Conservation (phyloP, 495 filamentous ascomycete species). For the Penicillium alfredii region DNA sequence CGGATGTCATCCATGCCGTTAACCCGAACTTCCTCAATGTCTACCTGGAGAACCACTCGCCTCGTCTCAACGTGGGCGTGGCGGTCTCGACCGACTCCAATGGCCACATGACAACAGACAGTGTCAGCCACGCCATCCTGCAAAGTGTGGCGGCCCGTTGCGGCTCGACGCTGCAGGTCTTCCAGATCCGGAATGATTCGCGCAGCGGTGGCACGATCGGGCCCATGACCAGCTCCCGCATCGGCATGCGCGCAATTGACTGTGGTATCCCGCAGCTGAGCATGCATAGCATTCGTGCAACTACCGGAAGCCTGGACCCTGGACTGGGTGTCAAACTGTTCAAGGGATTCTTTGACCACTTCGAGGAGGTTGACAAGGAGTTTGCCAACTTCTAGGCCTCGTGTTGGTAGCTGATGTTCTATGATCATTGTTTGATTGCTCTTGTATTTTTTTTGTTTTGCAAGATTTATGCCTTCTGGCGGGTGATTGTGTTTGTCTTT, state of each 20-base stretch:
- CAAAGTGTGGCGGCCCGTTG: constrained; percentile 65
- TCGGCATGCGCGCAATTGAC: constrained; percentile 82
- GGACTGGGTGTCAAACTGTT: constrained; percentile 85
- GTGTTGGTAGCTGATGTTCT: too few relatives aligned
- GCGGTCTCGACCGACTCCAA: constrained; percentile 82
- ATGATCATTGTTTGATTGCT: too few relatives aligned
- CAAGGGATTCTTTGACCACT: constrained; percentile 83
- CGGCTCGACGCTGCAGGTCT: constrained; percentile 69
- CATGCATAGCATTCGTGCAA: constrained; percentile 93
- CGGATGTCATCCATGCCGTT: constrained; percentile 89
- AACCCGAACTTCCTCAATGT: constrained; percentile 84
- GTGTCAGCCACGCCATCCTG: constrained; percentile 70
- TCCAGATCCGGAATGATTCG: constrained; percentile 91
- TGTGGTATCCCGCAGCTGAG: constrained; percentile 87
- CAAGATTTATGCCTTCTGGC: too few relatives aligned
- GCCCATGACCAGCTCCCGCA: constrained; percentile 74
- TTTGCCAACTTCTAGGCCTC: constrained; percentile 58
- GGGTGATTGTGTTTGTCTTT: too few relatives aligned
- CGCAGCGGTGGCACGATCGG: constrained; percentile 91
- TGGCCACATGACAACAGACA: constrained; percentile 89
- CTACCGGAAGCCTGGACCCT: constrained; percentile 79
- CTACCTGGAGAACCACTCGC: constrained; percentile 80
- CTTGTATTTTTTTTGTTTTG: too few relatives aligned
- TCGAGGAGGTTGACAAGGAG: constrained; percentile 79
- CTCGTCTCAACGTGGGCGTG: constrained; percentile 84